Evolutionary conservation across 1,284 basidiomycete genomes (phyloP).

Genomic region (Cutaneotrichosporon arboriforme): DNA sequence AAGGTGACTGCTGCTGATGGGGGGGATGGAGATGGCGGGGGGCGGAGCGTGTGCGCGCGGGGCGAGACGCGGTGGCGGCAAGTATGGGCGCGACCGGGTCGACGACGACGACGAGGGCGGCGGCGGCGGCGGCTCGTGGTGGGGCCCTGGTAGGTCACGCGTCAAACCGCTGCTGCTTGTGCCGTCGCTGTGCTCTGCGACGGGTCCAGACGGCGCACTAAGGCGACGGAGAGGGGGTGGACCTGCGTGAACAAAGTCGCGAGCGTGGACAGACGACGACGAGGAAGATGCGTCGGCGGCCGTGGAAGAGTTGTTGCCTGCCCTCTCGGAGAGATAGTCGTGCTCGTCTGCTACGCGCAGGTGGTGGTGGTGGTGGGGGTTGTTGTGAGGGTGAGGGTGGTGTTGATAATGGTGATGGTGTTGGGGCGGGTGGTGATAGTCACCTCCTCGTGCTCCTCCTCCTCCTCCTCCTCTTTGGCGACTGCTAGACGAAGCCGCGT

Average conservation of each 20-base stretch:
- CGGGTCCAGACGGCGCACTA: conserved; percentile 4
- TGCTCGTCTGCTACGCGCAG: not conserved
- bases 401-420: not conserved
- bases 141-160: not conserved
- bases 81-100: conserved; percentile 1
- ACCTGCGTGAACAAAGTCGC: conserved; percentile 11
- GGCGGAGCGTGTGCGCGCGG: conserved; percentile 12
- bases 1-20: not conserved
- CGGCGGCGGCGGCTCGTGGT: too few relatives aligned
- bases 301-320: not conserved
- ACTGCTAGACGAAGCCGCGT: too few relatives aligned
- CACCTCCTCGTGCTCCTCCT: too few relatives aligned
- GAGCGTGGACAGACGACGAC: not conserved
- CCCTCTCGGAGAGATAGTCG: not conserved
- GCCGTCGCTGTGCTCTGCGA: not conserved
- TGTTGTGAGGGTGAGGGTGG: not conserved
- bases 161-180: not conserved
- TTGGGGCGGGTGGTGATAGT: conserved; percentile 1
- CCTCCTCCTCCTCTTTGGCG: too few relatives aligned
- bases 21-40: conserved; percentile 14
- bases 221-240: conserved; percentile 14
- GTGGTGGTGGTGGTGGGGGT: not conserved
- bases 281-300: not conserved
- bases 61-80: conserved; percentile 9
- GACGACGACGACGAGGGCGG: conserved; percentile 5